phyloP scores from a whole-genome alignment of 2,329 filamentous ascomycete genomes.

The Apiospora aurea region DNA sequence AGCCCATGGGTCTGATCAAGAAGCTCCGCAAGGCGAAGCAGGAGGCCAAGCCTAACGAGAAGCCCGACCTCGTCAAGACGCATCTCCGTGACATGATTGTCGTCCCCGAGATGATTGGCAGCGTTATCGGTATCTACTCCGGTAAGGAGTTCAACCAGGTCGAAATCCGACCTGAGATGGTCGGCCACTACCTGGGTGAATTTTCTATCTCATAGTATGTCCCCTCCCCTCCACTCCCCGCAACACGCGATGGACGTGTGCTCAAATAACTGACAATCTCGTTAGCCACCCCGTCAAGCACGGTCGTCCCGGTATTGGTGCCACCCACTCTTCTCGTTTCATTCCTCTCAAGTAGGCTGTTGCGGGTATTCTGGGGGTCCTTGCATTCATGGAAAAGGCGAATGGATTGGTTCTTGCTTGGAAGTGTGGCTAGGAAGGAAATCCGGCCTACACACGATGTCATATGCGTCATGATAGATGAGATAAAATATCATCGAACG shows the following conservation, averaged over 20 bases:
- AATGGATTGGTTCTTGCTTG: conserved; percentile 64
- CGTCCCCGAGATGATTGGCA: conserved; percentile 99
- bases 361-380: conserved; percentile 56
- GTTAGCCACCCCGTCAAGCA: conserved; percentile 99
- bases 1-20: conserved; percentile 99
- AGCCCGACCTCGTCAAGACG: conserved; percentile 99
- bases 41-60: conserved; percentile 99
- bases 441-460: conserved; percentile 45
- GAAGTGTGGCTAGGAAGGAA: conserved; percentile 37
- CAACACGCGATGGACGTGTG: too few relatives aligned
- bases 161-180: conserved; percentile 99
- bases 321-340: conserved; percentile 99
- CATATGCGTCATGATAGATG: conserved; percentile 54
- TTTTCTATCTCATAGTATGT: conserved; percentile 99
- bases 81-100: conserved; percentile 99
- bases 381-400: conserved; percentile 67
- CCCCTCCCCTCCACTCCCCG: background rate
- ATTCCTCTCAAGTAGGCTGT: conserved; percentile 97
- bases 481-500: conserved; percentile 43
- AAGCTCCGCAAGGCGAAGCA: conserved; percentile 99
- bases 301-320: conserved; percentile 99
- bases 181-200: conserved; percentile 98
- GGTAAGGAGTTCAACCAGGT: conserved; percentile 99
- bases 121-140: conserved; percentile 98
- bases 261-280: conserved; percentile 54